Conservation (phyloP, 2,329 filamentous ascomycete species). For the Mycocentrospora acerina region DNA sequence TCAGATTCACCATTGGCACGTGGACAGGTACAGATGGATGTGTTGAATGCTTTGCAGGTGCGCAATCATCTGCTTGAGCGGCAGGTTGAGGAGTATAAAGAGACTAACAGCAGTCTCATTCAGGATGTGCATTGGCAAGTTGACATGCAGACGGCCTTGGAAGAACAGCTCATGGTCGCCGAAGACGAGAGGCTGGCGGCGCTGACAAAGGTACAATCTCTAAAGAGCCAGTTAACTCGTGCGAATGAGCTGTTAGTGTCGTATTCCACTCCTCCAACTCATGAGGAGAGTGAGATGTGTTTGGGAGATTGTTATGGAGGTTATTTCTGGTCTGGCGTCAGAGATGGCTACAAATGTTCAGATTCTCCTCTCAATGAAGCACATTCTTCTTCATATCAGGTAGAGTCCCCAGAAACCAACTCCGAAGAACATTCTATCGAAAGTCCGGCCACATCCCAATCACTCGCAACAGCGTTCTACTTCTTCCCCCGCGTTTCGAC, state of each 20-base stretch:
- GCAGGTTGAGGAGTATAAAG: constrained; percentile 3
- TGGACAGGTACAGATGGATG: constrained; percentile 4
- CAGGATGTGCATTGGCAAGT: constrained; percentile 11
- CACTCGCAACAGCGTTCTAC: constrained; percentile 6
- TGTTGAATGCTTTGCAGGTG: constrained; percentile 1
- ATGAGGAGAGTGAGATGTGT: too few relatives aligned
- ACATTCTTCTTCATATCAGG: too few relatives aligned
- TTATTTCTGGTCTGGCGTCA: too few relatives aligned
- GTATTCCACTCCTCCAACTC: too few relatives aligned
- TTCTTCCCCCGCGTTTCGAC: constrained; percentile 15
- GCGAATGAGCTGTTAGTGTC: too few relatives aligned
- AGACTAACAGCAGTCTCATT: constrained; percentile 4
- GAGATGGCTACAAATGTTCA: too few relatives aligned
- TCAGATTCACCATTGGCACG: neutral
- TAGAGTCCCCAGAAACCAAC: too few relatives aligned
- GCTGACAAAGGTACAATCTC: neutral
- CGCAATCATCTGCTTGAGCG: constrained; percentile 9
- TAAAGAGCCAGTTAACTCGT: too few relatives aligned
- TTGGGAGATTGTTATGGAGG: too few relatives aligned
- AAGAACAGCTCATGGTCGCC: constrained; percentile 1
- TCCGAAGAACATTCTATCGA: too few relatives aligned
- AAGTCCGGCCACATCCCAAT: neutral
- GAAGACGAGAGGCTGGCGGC: constrained; percentile 1
- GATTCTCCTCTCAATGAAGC: too few relatives aligned
- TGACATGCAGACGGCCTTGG: constrained; percentile 3